These are phyloP conservation scores for Hordeum vulgare DNA, from an alignment of 176 grass and related monocot genomes.

Conservation along the genomic window MorexV3_pseudomolecules_assembly NC_058524.1:128109272-128109771, in stretches of 20 bases:
- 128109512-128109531: not conserved
- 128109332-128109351: too few relatives aligned
- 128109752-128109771: not conserved
- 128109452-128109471: not conserved
- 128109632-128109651: too few relatives aligned
- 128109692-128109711: constrained; percentile 51
- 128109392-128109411: not conserved
- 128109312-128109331: too few relatives aligned
- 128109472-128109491: too few relatives aligned
- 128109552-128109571: not conserved
- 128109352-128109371: too few relatives aligned
- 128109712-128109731: constrained; percentile 80
- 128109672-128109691: constrained; percentile 44
- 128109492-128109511: not conserved
- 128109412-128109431: not conserved
- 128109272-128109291: too few relatives aligned
- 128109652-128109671: too few relatives aligned
- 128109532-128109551: not conserved
- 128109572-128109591: too few relatives aligned
- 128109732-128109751: constrained; percentile 4
- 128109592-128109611: too few relatives aligned
- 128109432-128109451: constrained; percentile 5
- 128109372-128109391: too few relatives aligned
- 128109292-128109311: too few relatives aligned
- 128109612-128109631: too few relatives aligned